Conservation (phyloP, 2,329 filamentous ascomycete genomes). For the Ilyonectria destructans region DNA sequence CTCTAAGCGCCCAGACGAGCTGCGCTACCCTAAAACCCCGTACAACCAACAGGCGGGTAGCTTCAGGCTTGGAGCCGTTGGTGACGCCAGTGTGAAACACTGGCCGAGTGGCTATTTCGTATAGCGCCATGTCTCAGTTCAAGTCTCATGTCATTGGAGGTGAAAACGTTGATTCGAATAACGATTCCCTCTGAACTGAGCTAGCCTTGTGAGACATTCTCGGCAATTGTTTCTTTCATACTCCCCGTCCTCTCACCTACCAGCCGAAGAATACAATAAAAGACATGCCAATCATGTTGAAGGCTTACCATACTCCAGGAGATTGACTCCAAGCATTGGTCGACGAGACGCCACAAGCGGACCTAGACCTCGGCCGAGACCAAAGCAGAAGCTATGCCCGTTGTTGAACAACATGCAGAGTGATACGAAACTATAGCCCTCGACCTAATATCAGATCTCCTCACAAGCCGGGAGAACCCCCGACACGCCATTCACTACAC, state of each 20-base stretch:
- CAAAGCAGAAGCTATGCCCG: slow-evolving; percentile 27
- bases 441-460: slow-evolving; percentile 25
- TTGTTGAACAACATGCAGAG: slow-evolving; percentile 4
- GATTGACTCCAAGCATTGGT: slow-evolving; percentile 8
- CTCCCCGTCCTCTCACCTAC: neutral
- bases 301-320: slow-evolving; percentile 8
- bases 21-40: slow-evolving; percentile 15
- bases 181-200: neutral
- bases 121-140: neutral
- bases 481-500: slow-evolving; percentile 9
- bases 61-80: neutral
- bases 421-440: slow-evolving; percentile 15
- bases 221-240: neutral
- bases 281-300: slow-evolving; percentile 6
- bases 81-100: slow-evolving; percentile 10
- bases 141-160: neutral
- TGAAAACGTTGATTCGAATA: neutral
- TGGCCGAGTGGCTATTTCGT: slow-evolving; percentile 2
- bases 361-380: slow-evolving; percentile 20
- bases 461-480: slow-evolving; percentile 8
- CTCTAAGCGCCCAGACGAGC: slow-evolving; percentile 31
- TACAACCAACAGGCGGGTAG: slow-evolving; percentile 16
- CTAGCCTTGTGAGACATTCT: neutral
- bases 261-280: neutral
- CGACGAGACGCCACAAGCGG: slow-evolving; percentile 20